Base-by-base conservation (phyloP, 2,329 filamentous ascomycete species). In the Cercospora berteroae region DNA sequence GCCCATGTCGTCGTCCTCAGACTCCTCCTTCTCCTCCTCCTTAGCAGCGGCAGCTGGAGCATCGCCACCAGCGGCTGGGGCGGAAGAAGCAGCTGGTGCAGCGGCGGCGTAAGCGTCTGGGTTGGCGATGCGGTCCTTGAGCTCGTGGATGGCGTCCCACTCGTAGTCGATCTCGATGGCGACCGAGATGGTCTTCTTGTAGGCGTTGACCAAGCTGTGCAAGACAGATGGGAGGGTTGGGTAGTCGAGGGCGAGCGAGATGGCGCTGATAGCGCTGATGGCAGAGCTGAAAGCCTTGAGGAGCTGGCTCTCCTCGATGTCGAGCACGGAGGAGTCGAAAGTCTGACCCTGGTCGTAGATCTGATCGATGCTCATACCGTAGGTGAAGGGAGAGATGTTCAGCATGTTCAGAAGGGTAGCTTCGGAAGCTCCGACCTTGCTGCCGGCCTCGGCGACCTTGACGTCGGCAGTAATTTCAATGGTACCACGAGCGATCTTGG, bases 401-500 rank as follows among this genome's bases (percentile, higher is more conserved):
- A 99, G 86, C 94, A 99, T 92, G 92, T 99, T 99, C 79, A 99
- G 90, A 76, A 99, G 89, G 80, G 94, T 97, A 76, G 95, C 95
- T 88, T 99, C 95, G 81, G 95, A 99, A 80, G 95, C 90, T 83
- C 96, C 95, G 87, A 99, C 96, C 89, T 97, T 98, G 87, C 66
- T 86, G 77, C 90, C 89, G 74, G 92, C 88, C 87, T 97, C 93
- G 80, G 98, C 91, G 83, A 99, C 92, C 92, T 97, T 98, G 79
- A 99, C 88, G 81, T 99, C 95, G 79, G 90, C 87, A 73, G 94
- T 97, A 81, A 99, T 99, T 92, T 99, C 95, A 86, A 99, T 99
- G 86, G 95, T 99, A 96, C 95, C 96, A 96, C 95, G 95, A 82
- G 95, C 95, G 86, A 99, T 99, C 93, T 99, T 99, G 89, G 95